Evolutionary conservation across 164 flowering plant species (phyloP).

Genomic region (Kalanchoe fedtschenkoi): DNA sequence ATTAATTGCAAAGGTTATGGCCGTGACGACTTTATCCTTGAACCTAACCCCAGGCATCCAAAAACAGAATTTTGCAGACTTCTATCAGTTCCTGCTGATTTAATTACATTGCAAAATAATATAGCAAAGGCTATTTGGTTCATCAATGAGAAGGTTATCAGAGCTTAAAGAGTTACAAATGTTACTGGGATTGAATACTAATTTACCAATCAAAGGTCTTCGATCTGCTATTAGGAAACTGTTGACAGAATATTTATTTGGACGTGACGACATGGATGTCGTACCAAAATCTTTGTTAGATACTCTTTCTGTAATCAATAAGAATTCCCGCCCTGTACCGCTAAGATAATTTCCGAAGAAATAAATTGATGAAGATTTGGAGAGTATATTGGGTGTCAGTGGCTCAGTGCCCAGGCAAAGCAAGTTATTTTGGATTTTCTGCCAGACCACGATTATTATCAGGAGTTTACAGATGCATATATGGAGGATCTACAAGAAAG

Average conservation of each 20-base stretch:
- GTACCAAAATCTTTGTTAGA: slow-evolving; percentile 37
- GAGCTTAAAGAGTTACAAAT: slow-evolving; percentile 30
- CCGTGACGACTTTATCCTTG: slow-evolving; percentile 39
- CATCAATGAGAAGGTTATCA: slow-evolving; percentile 21
- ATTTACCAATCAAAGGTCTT: slow-evolving; percentile 20
- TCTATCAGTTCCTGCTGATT: slow-evolving; percentile 35
- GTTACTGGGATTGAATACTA: slow-evolving; percentile 37
- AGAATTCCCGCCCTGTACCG: slow-evolving; percentile 13
- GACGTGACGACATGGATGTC: slow-evolving; percentile 50
- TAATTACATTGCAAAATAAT: slow-evolving; percentile 42
- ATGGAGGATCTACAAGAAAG: slow-evolving; percentile 50
- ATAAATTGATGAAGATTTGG: slow-evolving; percentile 47
- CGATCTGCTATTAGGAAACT: slow-evolving; percentile 31
- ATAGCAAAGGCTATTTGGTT: slow-evolving; percentile 50
- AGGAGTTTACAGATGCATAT: slow-evolving; percentile 56
- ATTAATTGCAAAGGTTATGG: slow-evolving; percentile 59
- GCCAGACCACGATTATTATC: slow-evolving; percentile 30
- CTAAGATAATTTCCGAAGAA: slow-evolving; percentile 17
- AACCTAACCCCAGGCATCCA: slow-evolving; percentile 21
- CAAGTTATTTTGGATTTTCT: slow-evolving; percentile 46
- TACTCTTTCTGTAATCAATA: slow-evolving; percentile 38
- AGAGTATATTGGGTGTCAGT: slow-evolving; percentile 40
- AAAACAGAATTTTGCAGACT: slow-evolving; percentile 16
- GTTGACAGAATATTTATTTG: slow-evolving; percentile 56
- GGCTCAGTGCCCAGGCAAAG: slow-evolving; percentile 54